A percentile compares a stretch with the other conserved stretches of the same genome.
Evolutionary conservation across 352 stramenopile genomes (phyloP).

Genomic region (Thraustotheca clavata): DNA sequence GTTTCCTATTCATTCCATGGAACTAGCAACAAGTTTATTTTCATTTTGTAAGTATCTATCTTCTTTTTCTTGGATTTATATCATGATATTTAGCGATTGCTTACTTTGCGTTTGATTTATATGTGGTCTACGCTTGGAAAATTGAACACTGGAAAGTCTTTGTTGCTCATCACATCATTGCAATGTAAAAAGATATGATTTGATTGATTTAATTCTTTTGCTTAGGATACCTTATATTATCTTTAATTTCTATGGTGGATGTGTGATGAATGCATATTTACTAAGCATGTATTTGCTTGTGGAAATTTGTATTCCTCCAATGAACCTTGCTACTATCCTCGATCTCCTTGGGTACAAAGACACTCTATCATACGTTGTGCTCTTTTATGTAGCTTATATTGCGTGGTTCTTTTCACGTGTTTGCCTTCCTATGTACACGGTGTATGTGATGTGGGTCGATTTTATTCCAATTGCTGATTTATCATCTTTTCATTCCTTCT

Average conservation of each 20-base stretch:
- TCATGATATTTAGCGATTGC: constrained; percentile 40
- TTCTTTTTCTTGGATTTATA: background rate
- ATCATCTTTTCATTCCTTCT: constrained; percentile 27
- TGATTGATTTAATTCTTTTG: background rate
- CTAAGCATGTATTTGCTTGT: constrained; percentile 76
- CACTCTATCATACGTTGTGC: constrained; percentile 41
- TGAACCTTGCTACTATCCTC: constrained; percentile 74
- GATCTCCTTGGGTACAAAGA: constrained; percentile 69
- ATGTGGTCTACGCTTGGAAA: constrained; percentile 58
- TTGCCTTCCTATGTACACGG: constrained; percentile 65
- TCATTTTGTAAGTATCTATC: constrained; percentile 55
- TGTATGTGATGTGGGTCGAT: constrained; percentile 67
- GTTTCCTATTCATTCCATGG: constrained; percentile 42
- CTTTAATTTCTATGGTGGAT: constrained; percentile 70
- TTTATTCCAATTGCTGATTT: constrained; percentile 41
- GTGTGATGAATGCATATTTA: constrained; percentile 65
- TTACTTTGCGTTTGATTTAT: constrained; percentile 78
- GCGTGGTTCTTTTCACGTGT: constrained; percentile 70
- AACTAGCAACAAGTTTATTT: constrained; percentile 51
- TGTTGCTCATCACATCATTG: constrained; percentile 68
- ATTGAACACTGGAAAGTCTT: constrained; percentile 74
- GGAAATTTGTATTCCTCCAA: constrained; percentile 72
- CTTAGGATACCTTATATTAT: constrained; percentile 68
- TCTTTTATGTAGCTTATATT: constrained; percentile 69
- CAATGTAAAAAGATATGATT: constrained; percentile 42